Evolutionary conservation across 495 filamentous ascomycete species (phyloP).

Genomic region (Thermothielavioides terrestris): DNA sequence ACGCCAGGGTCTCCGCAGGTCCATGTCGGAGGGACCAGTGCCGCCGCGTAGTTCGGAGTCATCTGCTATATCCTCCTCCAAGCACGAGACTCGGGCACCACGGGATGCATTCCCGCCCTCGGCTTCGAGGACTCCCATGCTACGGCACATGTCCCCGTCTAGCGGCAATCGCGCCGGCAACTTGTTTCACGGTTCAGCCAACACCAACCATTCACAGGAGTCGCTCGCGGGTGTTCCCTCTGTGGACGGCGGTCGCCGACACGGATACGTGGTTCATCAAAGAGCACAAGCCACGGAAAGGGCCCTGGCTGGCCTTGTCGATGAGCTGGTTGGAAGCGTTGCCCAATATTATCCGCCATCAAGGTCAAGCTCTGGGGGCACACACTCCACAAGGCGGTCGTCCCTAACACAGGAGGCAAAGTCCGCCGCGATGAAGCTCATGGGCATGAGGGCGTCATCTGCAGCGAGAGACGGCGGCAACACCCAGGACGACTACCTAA

Average conservation of each 20-base stretch:
- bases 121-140: conserved; percentile 26
- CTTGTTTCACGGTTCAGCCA: conserved; percentile 13
- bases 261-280: conserved; percentile 19
- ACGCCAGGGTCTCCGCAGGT: conserved; percentile 4
- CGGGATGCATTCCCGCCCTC: conserved; percentile 26
- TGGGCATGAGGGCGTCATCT: conserved; percentile 11
- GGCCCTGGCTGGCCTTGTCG: conserved; percentile 17
- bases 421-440: conserved; percentile 23
- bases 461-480: conserved; percentile 5
- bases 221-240: neutral
- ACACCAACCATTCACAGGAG: conserved; percentile 13
- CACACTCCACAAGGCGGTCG: conserved; percentile 15
- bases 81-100: conserved; percentile 5
- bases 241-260: conserved; percentile 3
- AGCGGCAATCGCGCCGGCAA: conserved; percentile 16
- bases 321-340: conserved; percentile 16
- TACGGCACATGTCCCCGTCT: conserved; percentile 20
- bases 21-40: conserved; percentile 8
- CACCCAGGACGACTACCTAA: conserved; percentile 21
- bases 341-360: conserved; percentile 16
- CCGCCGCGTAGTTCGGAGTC: neutral
- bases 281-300: conserved; percentile 22
- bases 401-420: conserved; percentile 24
- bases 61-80: neutral
- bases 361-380: conserved; percentile 15